phyloP scores from a whole-genome alignment of 345 rosid genomes.

The Eutrema japonicum region DNA sequence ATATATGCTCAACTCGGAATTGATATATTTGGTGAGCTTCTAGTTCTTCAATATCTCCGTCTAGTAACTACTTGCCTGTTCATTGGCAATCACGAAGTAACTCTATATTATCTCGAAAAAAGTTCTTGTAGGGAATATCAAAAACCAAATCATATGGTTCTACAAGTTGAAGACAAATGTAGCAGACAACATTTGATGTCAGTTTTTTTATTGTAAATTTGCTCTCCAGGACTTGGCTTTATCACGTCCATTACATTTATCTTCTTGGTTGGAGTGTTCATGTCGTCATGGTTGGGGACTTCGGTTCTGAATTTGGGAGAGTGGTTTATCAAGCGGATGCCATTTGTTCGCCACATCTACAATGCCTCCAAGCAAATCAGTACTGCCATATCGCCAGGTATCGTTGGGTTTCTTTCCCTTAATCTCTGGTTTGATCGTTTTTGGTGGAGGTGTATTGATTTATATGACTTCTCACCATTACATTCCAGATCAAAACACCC shows the following conservation, averaged over 20 bases:
- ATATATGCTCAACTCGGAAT: slow-evolving; percentile 94
- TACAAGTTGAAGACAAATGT: background rate
- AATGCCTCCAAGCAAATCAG: slow-evolving; percentile 99
- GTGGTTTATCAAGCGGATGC: slow-evolving; percentile 99
- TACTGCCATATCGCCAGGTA: slow-evolving; percentile 98
- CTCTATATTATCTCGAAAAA: background rate
- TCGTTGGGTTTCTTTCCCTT: background rate
- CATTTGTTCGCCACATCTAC: slow-evolving; percentile 95
- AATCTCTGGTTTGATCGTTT: background rate
- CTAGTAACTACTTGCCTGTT: background rate
- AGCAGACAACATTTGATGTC: background rate
- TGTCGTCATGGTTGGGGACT: slow-evolving; percentile 99
- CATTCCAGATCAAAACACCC: slow-evolving; percentile 83
- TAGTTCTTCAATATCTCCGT: background rate
- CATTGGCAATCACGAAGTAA: background rate
- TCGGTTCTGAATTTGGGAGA: slow-evolving; percentile 93
- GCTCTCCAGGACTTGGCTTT: slow-evolving; percentile 83
- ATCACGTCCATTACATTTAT: slow-evolving; percentile 89
- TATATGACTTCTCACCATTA: slow-evolving; percentile 9
- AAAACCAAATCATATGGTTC: background rate
- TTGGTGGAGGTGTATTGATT: slow-evolving; percentile 5
- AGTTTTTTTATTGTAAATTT: slow-evolving; percentile 23
- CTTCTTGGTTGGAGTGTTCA: slow-evolving; percentile 96
- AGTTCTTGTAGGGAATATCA: background rate
- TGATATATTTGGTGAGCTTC: slow-evolving; percentile 77